phyloP scores from a whole-genome alignment of 208 protist genomes.

The Leptomonas pyrrhocoris region DNA sequence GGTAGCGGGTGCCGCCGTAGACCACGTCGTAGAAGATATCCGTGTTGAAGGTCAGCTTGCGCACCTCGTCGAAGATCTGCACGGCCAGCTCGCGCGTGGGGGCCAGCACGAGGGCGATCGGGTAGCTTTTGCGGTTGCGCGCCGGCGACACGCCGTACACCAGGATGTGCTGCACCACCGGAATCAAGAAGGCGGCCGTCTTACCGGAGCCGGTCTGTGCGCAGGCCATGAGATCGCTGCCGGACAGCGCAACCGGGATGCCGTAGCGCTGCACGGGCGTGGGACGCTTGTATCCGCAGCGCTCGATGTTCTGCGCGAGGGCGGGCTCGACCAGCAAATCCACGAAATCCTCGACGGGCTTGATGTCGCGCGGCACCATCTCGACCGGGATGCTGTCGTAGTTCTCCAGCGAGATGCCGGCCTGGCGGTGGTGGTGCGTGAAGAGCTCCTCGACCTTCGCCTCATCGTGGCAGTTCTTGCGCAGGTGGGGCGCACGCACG shows the following conservation, averaged over 20 bases:
- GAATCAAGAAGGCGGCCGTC: slow-evolving; percentile 98
- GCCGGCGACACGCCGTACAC: slow-evolving; percentile 80
- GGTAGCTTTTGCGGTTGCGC: slow-evolving; percentile 51
- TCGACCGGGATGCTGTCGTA: slow-evolving; percentile 87
- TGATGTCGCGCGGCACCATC: slow-evolving; percentile 78
- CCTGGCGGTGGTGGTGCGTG: slow-evolving; percentile 71
- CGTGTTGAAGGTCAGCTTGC: slow-evolving; percentile 95
- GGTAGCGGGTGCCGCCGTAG: slow-evolving; percentile 97
- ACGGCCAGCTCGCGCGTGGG: slow-evolving; percentile 96
- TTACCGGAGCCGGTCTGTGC: slow-evolving; percentile 99
- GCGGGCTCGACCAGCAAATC: slow-evolving; percentile 87
- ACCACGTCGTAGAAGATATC: slow-evolving; percentile 94
- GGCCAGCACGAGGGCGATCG: slow-evolving; percentile 92
- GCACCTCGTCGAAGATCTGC: slow-evolving; percentile 97
- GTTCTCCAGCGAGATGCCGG: slow-evolving; percentile 83
- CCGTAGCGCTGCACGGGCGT: slow-evolving; percentile 98
- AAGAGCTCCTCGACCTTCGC: slow-evolving; percentile 76
- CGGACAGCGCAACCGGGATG: slow-evolving; percentile 93
- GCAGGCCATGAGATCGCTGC: slow-evolving; percentile 98
- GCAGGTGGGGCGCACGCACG: slow-evolving; percentile 71
- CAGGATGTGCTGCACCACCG: slow-evolving; percentile 96
- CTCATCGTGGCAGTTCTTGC: slow-evolving; percentile 76
- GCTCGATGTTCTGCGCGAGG: slow-evolving; percentile 93
- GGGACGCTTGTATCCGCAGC: slow-evolving; percentile 95
- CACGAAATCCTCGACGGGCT: slow-evolving; percentile 76